Evolutionary conservation across 148 eudicot species (phyloP).

Genomic region (Diospyros lotus): DNA sequence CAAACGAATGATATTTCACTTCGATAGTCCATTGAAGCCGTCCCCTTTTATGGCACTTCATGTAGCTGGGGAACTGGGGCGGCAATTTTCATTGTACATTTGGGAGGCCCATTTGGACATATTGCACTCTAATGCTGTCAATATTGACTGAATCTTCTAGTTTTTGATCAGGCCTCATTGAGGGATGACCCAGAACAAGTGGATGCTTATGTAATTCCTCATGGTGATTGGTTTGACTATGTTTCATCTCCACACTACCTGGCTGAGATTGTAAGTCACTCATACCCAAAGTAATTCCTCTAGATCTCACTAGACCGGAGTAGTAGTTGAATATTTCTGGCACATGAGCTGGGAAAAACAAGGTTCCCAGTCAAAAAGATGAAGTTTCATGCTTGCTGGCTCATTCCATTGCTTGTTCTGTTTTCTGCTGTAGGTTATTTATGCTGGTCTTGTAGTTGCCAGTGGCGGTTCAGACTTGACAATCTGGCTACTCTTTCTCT

Average conservation of each 20-base stretch:
- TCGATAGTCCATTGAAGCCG: neutral
- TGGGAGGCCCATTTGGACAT: neutral
- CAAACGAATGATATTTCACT: neutral
- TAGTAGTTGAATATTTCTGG: neutral
- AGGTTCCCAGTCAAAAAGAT: neutral
- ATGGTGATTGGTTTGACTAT: conserved; percentile 83
- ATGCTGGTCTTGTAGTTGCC: conserved; percentile 76
- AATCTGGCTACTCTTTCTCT: conserved; percentile 75
- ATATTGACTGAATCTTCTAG: neutral
- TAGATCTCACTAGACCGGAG: neutral
- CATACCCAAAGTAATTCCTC: neutral
- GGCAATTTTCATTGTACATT: neutral
- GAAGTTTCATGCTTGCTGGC: neutral
- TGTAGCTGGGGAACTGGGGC: neutral
- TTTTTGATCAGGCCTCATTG: conserved; percentile 54
- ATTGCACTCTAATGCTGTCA: neutral
- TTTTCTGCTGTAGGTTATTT: conserved; percentile 60
- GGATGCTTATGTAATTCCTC: conserved; percentile 60
- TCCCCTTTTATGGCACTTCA: neutral
- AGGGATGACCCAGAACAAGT: conserved; percentile 47
- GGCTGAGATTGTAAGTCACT: conserved; percentile 72
- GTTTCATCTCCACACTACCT: conserved; percentile 90
- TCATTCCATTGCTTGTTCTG: neutral
- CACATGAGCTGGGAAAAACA: neutral
- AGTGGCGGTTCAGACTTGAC: conserved; percentile 73